Evolutionary conservation across 108 stramenopile species (phyloP).

Genomic region (Skeletonema potamos): DNA sequence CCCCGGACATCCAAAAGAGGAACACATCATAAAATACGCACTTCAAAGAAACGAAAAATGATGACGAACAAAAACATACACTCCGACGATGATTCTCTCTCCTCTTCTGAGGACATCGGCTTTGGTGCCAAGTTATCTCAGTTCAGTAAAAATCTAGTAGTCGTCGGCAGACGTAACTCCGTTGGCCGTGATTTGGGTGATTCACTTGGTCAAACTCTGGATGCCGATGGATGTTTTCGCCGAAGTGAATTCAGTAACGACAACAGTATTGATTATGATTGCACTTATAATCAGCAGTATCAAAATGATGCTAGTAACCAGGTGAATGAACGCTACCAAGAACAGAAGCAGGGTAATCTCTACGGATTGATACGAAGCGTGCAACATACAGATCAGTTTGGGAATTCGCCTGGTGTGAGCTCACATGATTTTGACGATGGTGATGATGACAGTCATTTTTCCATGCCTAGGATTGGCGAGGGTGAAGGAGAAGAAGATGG

Average conservation of each 20-base stretch:
- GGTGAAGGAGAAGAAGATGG: background rate
- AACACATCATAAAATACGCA: no score
- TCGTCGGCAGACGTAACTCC: background rate
- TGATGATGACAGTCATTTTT: constrained; percentile 4
- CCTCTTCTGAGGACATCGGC: background rate
- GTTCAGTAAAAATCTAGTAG: background rate
- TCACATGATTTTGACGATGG: background rate
- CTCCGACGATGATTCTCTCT: background rate
- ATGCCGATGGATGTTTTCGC: background rate
- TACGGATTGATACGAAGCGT: constrained; percentile 3
- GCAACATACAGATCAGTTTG: background rate
- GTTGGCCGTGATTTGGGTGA: background rate
- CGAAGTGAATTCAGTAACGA: no score
- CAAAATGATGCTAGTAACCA: background rate
- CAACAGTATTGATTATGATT: no score
- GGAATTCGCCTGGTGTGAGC: background rate
- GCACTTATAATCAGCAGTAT: background rate
- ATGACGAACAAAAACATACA: background rate
- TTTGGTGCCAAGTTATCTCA: background rate
- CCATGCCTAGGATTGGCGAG: constrained; percentile 7
- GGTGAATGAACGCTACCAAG: constrained; percentile 21
- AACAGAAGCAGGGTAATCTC: constrained; percentile 10
- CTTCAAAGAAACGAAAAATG: no score
- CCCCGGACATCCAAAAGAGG: no score
- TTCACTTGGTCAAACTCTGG: background rate